Evolutionary conservation across 345 rosid species (phyloP), one percentile per base, ranked within the genome.

Genomic region (Draba incana): DNA sequence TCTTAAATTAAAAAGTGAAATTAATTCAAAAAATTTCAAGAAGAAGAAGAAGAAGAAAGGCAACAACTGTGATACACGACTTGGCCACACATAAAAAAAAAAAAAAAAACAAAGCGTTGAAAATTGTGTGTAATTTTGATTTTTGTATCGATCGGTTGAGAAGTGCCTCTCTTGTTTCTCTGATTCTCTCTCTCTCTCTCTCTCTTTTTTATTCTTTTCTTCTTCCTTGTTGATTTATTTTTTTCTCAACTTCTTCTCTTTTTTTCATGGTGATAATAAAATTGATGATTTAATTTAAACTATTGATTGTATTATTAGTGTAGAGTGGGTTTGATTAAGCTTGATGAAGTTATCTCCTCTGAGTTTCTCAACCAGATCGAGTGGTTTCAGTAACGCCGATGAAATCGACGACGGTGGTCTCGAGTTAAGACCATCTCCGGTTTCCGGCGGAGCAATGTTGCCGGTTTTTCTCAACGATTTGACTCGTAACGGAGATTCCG

Each of bases 391-490:
- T 20, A 20, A 20, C 20, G 20, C 80, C 66, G 78, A 86, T 57
- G 82, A 79, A 61, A 42, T 62, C 16, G 82, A 82, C 25, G 85
- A 78, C 20, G 88, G 84, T 14, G 89, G 64, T 38, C 24, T 57
- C 37, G 64, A 83, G 55, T 39, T 51, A 80, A 63, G 70, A 65
- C 61, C 77, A 6, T 62, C 74, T 38, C 74, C 64, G 41, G 15
- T 78, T 6, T 25, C 78, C 71, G 90, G 88, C 13, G 92, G 92
- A 61, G 86, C 88, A 89, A 93, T 90, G 96, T 78, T 93, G 82
- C 96, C 91, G 43, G 59, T 76, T 38, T 90, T 90, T 66, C 89
- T 93, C 62, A 82, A 82, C 60, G 92, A 80, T 57, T 78, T 88
- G 51, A 70, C 74, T 41, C 72, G 77, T 54, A 67, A 81, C 63